Conservation (phyloP, 495 filamentous ascomycete species). For the Aspergillus mulundensis region DNA sequence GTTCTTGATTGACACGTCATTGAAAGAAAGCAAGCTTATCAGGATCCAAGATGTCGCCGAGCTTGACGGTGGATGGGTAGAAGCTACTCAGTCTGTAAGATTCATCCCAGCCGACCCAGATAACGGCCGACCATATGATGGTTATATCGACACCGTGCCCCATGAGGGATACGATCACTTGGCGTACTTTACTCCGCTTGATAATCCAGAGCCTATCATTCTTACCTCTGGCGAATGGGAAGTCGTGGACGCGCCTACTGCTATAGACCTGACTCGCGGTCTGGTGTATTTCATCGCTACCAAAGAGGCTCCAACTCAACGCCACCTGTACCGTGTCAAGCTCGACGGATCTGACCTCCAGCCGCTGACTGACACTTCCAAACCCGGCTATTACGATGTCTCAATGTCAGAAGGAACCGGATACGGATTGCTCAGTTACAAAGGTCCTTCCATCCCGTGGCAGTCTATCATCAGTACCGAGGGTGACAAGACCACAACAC, state of each 20-base stretch:
- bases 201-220: slow-evolving; percentile 73
- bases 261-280: slow-evolving; percentile 79
- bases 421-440: slow-evolving; percentile 77
- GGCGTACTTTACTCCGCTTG: slow-evolving; percentile 89
- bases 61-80: slow-evolving; percentile 95
- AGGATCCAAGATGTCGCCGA: slow-evolving; percentile 70
- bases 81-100: slow-evolving; percentile 80
- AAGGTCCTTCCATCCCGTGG: slow-evolving; percentile 83
- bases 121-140: slow-evolving; percentile 74
- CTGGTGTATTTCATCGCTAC: slow-evolving; percentile 88
- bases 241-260: slow-evolving; percentile 82
- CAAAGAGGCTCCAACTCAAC: slow-evolving; percentile 79
- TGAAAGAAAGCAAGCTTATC: slow-evolving; percentile 73
- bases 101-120: slow-evolving; percentile 80
- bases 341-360: slow-evolving; percentile 70
- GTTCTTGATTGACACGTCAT: slow-evolving; percentile 74
- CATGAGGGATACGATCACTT: slow-evolving; percentile 85
- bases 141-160: slow-evolving; percentile 90
- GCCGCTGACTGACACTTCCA: slow-evolving; percentile 68
- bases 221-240: slow-evolving; percentile 91
- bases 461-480: slow-evolving; percentile 87
- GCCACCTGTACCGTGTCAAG: slow-evolving; percentile 86
- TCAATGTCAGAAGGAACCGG: slow-evolving; percentile 80
- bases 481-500: slow-evolving; percentile 56
- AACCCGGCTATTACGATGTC: slow-evolving; percentile 77